Base-by-base conservation (phyloP, 305 asterid genomes). In the Fraxinus angustifolia region DNA sequence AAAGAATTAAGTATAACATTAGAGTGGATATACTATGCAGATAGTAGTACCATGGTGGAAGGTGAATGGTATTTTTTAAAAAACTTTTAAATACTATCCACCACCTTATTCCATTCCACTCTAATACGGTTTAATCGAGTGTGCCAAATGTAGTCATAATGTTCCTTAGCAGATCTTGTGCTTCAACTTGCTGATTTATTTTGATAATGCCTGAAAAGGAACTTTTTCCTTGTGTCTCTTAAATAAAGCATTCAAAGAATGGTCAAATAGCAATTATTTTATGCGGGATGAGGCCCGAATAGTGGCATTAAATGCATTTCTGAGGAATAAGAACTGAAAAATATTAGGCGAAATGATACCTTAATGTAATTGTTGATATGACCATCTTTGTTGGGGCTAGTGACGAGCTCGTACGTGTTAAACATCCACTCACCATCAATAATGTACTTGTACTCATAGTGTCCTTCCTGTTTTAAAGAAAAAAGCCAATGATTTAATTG, bases 361-460 rank as follows among this genome's bases (percentile, higher is more conserved):
- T 89, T 78, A 83, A 96, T 76, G 77, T 90, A 93, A 92, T 96
- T 96, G 93, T 96, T 96, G 83, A 96, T 90, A 78, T 94, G 91
- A 82, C 97, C 96, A 73, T 96, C 99, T 45, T 86, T 83, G 90
- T 96, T 92, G 75, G 93, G 93, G 70, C 56, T 56, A 67, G 97
- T 92, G 65, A 87, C 14, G 0, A 77, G 93, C 86, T 96, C 98
- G 6, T 82, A 1, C 75, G 84, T 68, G 78, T 90, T 96, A 90
- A 87, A 83, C 80, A 76, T 58, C 99, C 98, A 94, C 83, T 87
- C 88, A n/a, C 97, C 98, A 77, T 96, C 93, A 33, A 96, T 93
- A 16, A 96, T 81, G 80, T 93, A 96, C 90, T 96, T 94, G 91
- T 96, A 94, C 89, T 96, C 99, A 31, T 92, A 96, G 50, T 3